phyloP scores from a whole-genome alignment of 331 rosid species.

The Malus hybrid region DNA sequence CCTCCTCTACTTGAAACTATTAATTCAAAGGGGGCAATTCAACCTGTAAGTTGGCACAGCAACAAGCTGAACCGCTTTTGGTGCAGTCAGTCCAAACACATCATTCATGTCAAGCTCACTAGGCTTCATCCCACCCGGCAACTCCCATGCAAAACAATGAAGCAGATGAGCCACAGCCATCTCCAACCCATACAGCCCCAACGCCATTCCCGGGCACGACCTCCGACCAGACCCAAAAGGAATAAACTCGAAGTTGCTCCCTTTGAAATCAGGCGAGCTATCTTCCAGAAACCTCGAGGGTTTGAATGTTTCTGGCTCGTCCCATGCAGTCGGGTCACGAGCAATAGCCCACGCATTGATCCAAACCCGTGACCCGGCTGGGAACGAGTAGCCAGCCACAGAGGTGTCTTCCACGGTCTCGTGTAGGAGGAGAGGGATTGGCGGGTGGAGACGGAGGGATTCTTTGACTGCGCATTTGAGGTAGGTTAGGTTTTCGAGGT shows the following conservation, averaged over 20 bases:
- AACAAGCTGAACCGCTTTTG: slow-evolving; percentile 41
- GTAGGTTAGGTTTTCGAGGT: slow-evolving; percentile 30
- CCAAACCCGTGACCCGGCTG: slow-evolving; percentile 27
- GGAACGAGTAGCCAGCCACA: slow-evolving; percentile 33
- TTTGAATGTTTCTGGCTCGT: slow-evolving; percentile 31
- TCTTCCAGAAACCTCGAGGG: slow-evolving; percentile 37
- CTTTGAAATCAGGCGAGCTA: slow-evolving; percentile 37
- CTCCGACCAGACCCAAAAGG: slow-evolving; percentile 59
- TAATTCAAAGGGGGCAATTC: slow-evolving; percentile 11
- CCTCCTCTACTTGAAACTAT: not conserved
- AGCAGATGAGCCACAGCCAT: slow-evolving; percentile 40
- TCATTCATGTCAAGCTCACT: slow-evolving; percentile 49
- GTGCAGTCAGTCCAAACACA: slow-evolving; percentile 54
- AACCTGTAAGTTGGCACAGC: slow-evolving; percentile 38
- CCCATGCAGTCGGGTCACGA: slow-evolving; percentile 31
- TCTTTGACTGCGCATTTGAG: slow-evolving; percentile 41
- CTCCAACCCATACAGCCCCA: slow-evolving; percentile 47
- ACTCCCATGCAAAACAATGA: slow-evolving; percentile 47
- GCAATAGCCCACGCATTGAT: slow-evolving; percentile 53
- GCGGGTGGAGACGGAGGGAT: slow-evolving; percentile 58
- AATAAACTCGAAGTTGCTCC: slow-evolving; percentile 41
- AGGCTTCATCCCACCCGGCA: slow-evolving; percentile 37
- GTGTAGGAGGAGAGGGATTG: slow-evolving; percentile 51
- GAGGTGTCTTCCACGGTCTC: slow-evolving; percentile 28
- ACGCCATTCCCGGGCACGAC: slow-evolving; percentile 51